These are phyloP conservation scores for Sporothrix mexicana DNA, from an alignment of 2,329 filamentous ascomycete genomes.

Conservation along the genomic window DNA sequence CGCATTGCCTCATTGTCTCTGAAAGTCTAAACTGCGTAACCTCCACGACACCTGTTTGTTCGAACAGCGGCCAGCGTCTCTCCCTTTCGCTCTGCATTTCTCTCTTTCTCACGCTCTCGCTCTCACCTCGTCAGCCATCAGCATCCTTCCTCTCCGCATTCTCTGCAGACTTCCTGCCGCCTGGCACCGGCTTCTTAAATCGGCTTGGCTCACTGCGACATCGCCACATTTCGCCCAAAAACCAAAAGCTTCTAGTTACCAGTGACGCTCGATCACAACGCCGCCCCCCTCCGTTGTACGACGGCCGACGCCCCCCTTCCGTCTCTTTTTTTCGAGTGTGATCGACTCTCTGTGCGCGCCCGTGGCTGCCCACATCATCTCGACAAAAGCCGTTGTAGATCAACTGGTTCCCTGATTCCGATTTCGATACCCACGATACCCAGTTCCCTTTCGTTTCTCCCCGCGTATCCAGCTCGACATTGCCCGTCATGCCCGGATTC, in stretches of 20 bases:
- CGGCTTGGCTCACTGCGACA: not conserved
- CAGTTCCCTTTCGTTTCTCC: not conserved
- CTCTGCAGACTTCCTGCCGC: not conserved
- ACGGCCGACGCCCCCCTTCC: not conserved
- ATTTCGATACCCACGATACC: not conserved
- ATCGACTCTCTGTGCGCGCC: not conserved
- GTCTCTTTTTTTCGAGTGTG: not conserved
- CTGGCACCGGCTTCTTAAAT: not conserved
- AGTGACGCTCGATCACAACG: not conserved
- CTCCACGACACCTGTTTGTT: slow-evolving; percentile 18
- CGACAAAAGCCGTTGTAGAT: slow-evolving; percentile 22
- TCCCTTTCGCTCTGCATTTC: not conserved
- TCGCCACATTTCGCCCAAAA: slow-evolving; percentile 8
- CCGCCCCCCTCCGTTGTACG: not conserved
- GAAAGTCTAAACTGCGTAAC: slow-evolving; percentile 11
- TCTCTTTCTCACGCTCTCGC: not conserved
- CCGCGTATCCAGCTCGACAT: slow-evolving; percentile 14
- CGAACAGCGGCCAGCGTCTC: not conserved
- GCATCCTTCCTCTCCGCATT: not conserved
- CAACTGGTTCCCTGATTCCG: not conserved
- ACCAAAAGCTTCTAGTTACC: slow-evolving; percentile 3
- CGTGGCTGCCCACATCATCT: slow-evolving; percentile 1
- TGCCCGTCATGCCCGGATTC: slow-evolving; percentile 77
- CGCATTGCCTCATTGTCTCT: slow-evolving; percentile 9
- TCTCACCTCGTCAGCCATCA: not conserved